A percentile compares a stretch with the other conserved stretches of the same genome.
Evolutionary conservation across 306 rosid species (phyloP).

Genomic region (Sechiopsis laciniata): DNA sequence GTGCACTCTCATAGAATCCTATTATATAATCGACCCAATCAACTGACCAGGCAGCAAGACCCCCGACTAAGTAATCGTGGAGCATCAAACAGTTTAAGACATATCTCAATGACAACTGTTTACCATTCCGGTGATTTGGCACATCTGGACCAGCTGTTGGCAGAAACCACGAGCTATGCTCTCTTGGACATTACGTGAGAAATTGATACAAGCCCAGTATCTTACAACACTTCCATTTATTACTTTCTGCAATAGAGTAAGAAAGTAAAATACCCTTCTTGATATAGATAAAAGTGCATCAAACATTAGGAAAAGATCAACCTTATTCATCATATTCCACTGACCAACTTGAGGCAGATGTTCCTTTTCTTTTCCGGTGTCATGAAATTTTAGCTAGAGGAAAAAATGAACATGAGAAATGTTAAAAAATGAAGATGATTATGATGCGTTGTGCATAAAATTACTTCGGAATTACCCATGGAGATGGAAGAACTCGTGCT

Average conservation of each 20-base stretch:
- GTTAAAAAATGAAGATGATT: neutral
- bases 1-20: too few relatives aligned
- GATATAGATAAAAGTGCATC: neutral
- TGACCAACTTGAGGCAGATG: constrained; percentile 94
- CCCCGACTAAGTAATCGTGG: too few relatives aligned
- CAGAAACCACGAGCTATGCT: constrained; percentile 44
- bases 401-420: neutral
- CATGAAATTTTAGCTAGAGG: constrained; percentile 82
- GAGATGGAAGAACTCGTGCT: constrained; percentile 93
- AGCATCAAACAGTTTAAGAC: too few relatives aligned
- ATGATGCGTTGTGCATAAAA: neutral
- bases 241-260: constrained; percentile 38
- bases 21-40: too few relatives aligned
- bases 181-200: constrained; percentile 46
- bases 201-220: constrained; percentile 39
- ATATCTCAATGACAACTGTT: constrained; percentile 19
- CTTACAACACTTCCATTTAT: constrained; percentile 47
- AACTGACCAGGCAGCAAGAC: too few relatives aligned
- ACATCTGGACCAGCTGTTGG: constrained; percentile 53
- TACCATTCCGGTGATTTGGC: constrained; percentile 59
- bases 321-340: constrained; percentile 99
- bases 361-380: constrained; percentile 82
- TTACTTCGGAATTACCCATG: constrained; percentile 53
- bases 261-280: constrained; percentile 9
- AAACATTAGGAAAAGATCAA: constrained; percentile 21